Evolutionary conservation across 805 yeast species (phyloP).

Genomic region (Candida lessepsii): DNA sequence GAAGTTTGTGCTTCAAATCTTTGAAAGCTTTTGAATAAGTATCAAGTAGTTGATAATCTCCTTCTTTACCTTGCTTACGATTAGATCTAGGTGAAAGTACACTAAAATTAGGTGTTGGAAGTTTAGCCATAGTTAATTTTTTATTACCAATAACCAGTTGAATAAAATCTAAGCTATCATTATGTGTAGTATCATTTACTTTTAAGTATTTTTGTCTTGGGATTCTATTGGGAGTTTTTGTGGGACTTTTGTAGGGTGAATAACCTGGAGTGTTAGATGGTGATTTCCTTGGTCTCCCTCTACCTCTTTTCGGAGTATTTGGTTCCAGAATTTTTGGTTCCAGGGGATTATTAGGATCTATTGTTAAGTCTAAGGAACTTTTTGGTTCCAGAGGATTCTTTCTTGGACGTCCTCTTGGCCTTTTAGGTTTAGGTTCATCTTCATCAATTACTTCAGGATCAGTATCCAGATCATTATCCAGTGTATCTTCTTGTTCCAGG

Average conservation of each 20-base stretch:
- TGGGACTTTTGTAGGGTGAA: background rate
- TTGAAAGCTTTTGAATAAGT: slow-evolving; percentile 31
- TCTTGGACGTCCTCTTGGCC: slow-evolving; percentile 1
- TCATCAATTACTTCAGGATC: background rate
- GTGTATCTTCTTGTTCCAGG: background rate
- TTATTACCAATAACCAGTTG: slow-evolving; percentile 6
- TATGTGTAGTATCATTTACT: background rate
- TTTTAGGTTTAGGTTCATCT: slow-evolving; percentile 1
- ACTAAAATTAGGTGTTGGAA: slow-evolving; percentile 6
- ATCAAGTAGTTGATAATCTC: slow-evolving; percentile 16
- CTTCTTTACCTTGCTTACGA: background rate
- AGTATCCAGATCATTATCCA: background rate
- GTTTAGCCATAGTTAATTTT: background rate
- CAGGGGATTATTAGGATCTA: slow-evolving; percentile 8
- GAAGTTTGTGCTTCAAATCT: slow-evolving; percentile 40
- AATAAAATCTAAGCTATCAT: slow-evolving; percentile 3
- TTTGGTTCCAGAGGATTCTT: background rate
- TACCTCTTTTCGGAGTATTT: background rate
- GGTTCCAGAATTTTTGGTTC: background rate
- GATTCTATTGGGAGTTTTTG: background rate
- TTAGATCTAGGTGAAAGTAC: background rate
- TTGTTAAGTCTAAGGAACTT: too few species aligned
- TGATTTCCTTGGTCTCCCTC: background rate
- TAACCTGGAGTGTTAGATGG: too few species aligned
- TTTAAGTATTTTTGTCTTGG: background rate